phyloP scores from a whole-genome alignment of 768 basidiomycete genomes.

The Kwoniella sp. region DNA sequence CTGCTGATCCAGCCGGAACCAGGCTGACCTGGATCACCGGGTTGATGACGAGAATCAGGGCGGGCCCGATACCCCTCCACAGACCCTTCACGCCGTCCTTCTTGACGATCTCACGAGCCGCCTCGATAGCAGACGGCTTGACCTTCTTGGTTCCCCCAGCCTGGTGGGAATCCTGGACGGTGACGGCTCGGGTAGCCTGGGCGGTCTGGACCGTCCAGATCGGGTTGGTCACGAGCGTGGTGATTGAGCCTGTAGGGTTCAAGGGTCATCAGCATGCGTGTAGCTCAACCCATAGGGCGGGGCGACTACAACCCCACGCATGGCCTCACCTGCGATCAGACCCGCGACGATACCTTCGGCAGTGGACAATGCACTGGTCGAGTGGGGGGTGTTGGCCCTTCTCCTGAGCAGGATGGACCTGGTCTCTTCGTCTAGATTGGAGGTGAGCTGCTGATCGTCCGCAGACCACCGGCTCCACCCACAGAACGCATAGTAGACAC shows the following conservation, averaged over 20 bases:
- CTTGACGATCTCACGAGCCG: constrained; percentile 63
- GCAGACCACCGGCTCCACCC: constrained; percentile 9
- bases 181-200: constrained; percentile 57
- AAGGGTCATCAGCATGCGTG: not conserved
- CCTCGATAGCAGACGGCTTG: constrained; percentile 62
- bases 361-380: constrained; percentile 60
- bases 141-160: not conserved
- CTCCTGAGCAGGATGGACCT: constrained; percentile 45
- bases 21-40: constrained; percentile 66
- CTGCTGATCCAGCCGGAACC: not conserved
- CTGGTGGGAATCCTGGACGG: not conserved
- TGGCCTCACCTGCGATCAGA: constrained; percentile 68
- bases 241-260: constrained; percentile 65
- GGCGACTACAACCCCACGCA: not conserved
- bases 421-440: constrained; percentile 48
- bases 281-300: not conserved
- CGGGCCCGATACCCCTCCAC: constrained; percentile 89
- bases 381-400: constrained; percentile 18
- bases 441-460: no score
- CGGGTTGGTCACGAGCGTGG: constrained; percentile 83
- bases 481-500: constrained; percentile 69
- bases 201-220: constrained; percentile 96
- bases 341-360: constrained; percentile 86
- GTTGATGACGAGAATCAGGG: constrained; percentile 87
- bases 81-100: constrained; percentile 76